Evolutionary conservation across 768 basidiomycete species (phyloP).

Genomic region (Leccinum subtestaceum): DNA sequence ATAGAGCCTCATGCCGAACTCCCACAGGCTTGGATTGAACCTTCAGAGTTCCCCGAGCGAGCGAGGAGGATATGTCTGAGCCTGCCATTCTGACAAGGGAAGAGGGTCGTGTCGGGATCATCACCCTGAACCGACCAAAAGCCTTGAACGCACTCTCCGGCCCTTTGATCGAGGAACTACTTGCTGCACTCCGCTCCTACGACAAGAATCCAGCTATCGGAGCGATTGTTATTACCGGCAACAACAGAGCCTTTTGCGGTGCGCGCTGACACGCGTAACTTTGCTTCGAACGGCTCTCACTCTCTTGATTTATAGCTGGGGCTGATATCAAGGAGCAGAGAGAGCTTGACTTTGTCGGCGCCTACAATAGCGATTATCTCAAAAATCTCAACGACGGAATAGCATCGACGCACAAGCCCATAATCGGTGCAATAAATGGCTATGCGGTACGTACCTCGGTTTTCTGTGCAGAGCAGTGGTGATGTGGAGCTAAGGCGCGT

Average conservation of each 20-base stretch:
- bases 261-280: neutral
- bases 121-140: slow-evolving; percentile 84
- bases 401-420: slow-evolving; percentile 71
- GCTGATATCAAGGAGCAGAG: slow-evolving; percentile 99
- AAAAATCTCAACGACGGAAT: slow-evolving; percentile 43
- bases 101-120: slow-evolving; percentile 39
- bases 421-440: slow-evolving; percentile 92
- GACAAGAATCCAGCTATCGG: slow-evolving; percentile 70
- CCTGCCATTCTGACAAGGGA: slow-evolving; percentile 21
- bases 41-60: neutral
- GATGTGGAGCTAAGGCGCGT: slow-evolving; percentile 24
- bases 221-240: slow-evolving; percentile 90
- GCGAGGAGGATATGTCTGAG: slow-evolving; percentile 20
- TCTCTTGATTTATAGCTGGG: slow-evolving; percentile 48
- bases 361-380: slow-evolving; percentile 46
- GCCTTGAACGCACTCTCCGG: slow-evolving; percentile 81
- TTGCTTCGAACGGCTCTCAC: neutral
- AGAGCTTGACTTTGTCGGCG: slow-evolving; percentile 60
- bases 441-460: slow-evolving; percentile 55
- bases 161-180: slow-evolving; percentile 77
- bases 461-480: neutral
- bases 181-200: slow-evolving; percentile 63
- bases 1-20: neutral
- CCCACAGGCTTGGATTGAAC: neutral
- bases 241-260: slow-evolving; percentile 69